Conservation (phyloP, 495 filamentous ascomycete genomes). For the Neurospora tetrasperma region DNA sequence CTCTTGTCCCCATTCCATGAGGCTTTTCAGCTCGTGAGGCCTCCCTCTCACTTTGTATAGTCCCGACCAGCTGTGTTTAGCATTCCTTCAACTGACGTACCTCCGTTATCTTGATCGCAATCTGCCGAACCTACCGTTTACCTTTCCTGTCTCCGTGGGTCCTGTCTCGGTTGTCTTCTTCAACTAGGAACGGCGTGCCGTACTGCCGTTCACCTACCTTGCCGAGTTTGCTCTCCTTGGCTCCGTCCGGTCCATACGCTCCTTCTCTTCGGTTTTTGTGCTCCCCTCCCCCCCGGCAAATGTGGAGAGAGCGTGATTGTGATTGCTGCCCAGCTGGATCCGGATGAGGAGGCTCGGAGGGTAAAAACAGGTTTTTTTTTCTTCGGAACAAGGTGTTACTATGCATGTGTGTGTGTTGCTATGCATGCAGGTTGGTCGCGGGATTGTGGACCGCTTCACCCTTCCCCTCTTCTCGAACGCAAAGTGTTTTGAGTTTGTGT, state of each 20-base stretch:
- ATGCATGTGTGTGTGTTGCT: neutral
- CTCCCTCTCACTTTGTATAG: neutral
- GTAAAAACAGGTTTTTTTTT: neutral
- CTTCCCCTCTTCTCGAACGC: neutral
- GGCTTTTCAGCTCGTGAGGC: neutral
- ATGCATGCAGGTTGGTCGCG: neutral
- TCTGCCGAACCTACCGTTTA: neutral
- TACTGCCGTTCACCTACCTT: neutral
- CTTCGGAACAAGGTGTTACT: neutral
- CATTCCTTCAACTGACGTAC: neutral
- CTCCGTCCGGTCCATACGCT: neutral
- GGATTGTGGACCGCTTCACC: neutral
- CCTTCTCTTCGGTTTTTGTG: neutral
- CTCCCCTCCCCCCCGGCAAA: neutral
- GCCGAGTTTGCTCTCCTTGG: neutral
- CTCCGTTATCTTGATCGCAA: neutral
- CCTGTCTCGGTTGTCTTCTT: neutral
- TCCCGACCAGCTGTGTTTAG: neutral
- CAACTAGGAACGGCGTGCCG: neutral
- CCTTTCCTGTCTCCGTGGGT: neutral
- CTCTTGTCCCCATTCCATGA: neutral
- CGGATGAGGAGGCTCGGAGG: neutral
- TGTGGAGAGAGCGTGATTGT: neutral
- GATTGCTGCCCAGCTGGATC: neutral
- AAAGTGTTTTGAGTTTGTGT: neutral